Conservation (phyloP, 2,329 filamentous ascomycete species). For the Microcyclospora tardicrescens region DNA sequence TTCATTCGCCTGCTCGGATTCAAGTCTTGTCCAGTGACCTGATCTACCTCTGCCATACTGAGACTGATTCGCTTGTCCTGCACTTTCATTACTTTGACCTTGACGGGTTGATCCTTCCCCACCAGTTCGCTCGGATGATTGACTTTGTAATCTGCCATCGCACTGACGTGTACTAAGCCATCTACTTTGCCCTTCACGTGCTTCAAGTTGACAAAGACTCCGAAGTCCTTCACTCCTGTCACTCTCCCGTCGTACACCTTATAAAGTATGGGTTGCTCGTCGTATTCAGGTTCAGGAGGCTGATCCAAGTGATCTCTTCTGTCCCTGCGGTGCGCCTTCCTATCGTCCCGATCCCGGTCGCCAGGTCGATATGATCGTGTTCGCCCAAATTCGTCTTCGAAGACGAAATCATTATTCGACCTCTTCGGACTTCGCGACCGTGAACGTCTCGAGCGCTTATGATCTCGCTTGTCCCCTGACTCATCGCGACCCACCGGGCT, state of each 20-base stretch:
- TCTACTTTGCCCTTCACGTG: slow-evolving; percentile 81
- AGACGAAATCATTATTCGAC: slow-evolving; percentile 38
- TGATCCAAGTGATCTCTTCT: slow-evolving; percentile 49
- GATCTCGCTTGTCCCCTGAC: slow-evolving; percentile 23
- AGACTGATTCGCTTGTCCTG: slow-evolving; percentile 71
- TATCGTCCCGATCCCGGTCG: slow-evolving; percentile 32
- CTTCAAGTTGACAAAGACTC: slow-evolving; percentile 84
- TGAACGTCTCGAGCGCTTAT: slow-evolving; percentile 27
- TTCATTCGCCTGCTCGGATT: slow-evolving; percentile 65
- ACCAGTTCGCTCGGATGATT: slow-evolving; percentile 87
- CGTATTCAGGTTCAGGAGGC: slow-evolving; percentile 59
- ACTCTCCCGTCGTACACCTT: slow-evolving; percentile 87
- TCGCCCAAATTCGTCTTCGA: slow-evolving; percentile 47
- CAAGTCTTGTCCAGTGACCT: slow-evolving; percentile 72
- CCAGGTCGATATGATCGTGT: slow-evolving; percentile 29
- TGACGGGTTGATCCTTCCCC: slow-evolving; percentile 66
- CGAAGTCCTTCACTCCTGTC: slow-evolving; percentile 89
- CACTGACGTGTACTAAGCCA: slow-evolving; percentile 85
- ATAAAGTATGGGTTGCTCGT: slow-evolving; percentile 66
- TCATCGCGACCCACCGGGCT: slow-evolving; percentile 41
- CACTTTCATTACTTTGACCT: slow-evolving; percentile 83
- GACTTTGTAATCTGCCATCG: slow-evolving; percentile 72
- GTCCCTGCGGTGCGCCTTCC: slow-evolving; percentile 28
- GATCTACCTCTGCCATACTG: slow-evolving; percentile 96
- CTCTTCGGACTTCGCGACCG: slow-evolving; percentile 31